Percentiles rank a stretch among this genome's conserved stretches.
Conservation (phyloP, 192 early-diverging fungal species). For the Podila verticillata region DNA sequence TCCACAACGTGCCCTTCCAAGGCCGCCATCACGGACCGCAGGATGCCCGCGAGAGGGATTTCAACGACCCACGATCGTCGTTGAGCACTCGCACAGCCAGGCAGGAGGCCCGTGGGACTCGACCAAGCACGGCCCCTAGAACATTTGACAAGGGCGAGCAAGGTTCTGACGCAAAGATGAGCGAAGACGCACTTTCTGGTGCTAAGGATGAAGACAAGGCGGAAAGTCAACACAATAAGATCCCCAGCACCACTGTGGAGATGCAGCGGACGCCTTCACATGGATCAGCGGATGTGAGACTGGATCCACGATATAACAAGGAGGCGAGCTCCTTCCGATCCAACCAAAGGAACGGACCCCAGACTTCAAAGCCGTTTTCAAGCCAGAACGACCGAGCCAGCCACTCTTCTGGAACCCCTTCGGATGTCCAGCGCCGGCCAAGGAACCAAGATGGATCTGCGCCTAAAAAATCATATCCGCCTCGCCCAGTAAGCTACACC, state of each 20-base stretch:
- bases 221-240: no score
- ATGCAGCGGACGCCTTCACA: background rate
- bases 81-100: background rate
- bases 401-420: no score
- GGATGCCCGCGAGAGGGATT: background rate
- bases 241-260: background rate
- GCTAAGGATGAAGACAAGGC: background rate
- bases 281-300: constrained; percentile 10
- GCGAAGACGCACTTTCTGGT: background rate
- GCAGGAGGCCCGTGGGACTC: background rate
- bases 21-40: background rate
- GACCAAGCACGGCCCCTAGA: background rate
- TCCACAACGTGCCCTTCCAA: background rate
- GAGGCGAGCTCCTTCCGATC: background rate
- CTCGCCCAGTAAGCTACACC: no score
- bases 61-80: background rate
- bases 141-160: background rate
- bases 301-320: constrained; percentile 14
- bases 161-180: background rate
- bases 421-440: no score
- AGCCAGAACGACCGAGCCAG: no score
- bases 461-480: no score
- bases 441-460: no score
- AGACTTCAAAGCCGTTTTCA: no score
- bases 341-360: background rate